phyloP scores from a whole-genome alignment of 179 eudicot species.

The Monotropa hypopitys region DNA sequence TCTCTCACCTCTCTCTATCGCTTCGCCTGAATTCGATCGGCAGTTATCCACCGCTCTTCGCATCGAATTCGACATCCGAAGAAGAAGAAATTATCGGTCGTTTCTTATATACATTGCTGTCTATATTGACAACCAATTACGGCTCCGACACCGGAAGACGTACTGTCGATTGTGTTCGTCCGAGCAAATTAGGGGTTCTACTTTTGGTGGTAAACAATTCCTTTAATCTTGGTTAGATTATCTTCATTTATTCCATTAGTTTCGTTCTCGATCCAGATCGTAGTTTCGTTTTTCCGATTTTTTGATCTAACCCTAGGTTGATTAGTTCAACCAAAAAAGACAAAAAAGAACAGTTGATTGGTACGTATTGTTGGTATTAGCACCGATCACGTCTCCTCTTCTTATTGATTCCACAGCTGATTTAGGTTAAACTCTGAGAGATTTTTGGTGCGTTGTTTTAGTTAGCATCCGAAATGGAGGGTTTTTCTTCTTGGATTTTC shows the following conservation, averaged over 20 bases:
- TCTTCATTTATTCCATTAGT: not conserved
- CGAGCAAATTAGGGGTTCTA: conserved; percentile 6
- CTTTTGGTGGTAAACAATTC: not conserved
- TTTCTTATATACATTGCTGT: not conserved
- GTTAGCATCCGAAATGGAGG: conserved; percentile 65
- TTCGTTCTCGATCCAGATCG: conserved; percentile 3
- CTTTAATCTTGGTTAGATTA: not conserved
- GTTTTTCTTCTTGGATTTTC: conserved; percentile 26
- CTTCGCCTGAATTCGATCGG: conserved; percentile 9
- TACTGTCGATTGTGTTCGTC: conserved; percentile 10
- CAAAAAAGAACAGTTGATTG: not conserved
- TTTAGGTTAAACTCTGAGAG: conserved; percentile 46
- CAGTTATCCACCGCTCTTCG: not conserved
- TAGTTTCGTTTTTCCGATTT: not conserved
- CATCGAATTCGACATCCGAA: not conserved
- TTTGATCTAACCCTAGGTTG: conserved; percentile 12
- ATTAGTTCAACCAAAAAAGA: conserved; percentile 1
- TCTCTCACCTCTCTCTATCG: not conserved
- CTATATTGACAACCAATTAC: not conserved
- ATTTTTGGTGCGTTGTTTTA: conserved; percentile 63
- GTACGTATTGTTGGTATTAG: not conserved
- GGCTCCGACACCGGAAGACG: not conserved
- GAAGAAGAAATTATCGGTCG: not conserved
- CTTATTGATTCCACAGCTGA: conserved; percentile 2
- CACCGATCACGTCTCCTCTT: not conserved